A percentile compares a stretch with the other conserved stretches of the same genome.
Evolutionary conservation across 768 basidiomycete species (phyloP).

Genomic region (Pluteus cervinus): DNA sequence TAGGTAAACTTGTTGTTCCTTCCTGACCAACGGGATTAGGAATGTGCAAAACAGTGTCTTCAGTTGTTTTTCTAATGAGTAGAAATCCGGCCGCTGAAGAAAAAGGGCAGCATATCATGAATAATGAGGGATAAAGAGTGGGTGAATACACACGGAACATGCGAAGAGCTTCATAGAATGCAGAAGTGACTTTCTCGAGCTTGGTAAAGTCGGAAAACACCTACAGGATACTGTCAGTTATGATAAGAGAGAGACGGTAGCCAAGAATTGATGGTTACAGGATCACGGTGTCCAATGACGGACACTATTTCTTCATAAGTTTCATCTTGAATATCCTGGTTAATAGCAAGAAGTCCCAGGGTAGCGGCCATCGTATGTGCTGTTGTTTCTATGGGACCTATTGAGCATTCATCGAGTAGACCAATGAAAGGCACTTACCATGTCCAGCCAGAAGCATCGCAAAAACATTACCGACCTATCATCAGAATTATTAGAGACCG

Average conservation of each 20-base stretch:
- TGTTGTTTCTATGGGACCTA: slow-evolving; percentile 30
- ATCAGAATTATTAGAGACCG: background rate
- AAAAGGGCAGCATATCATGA: background rate
- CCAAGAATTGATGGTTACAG: slow-evolving; percentile 20
- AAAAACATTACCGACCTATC: slow-evolving; percentile 47
- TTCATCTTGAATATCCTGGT: slow-evolving; percentile 38
- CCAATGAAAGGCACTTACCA: slow-evolving; percentile 25
- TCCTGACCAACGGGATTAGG: slow-evolving; percentile 12
- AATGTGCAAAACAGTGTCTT: slow-evolving; percentile 20
- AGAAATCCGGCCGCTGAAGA: slow-evolving; percentile 18
- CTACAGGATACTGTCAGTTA: slow-evolving; percentile 14
- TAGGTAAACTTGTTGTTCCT: slow-evolving; percentile 2
- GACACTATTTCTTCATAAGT: slow-evolving; percentile 31
- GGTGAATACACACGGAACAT: slow-evolving; percentile 27
- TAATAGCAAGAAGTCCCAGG: slow-evolving; percentile 34
- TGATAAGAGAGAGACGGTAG: no score
- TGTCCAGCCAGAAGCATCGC: slow-evolving; percentile 54
- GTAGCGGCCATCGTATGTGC: slow-evolving; percentile 37
- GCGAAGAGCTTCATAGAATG: slow-evolving; percentile 24
- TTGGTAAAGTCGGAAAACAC: slow-evolving; percentile 13
- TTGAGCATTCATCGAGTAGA: background rate
- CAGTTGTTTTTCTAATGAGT: slow-evolving; percentile 19
- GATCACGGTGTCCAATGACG: slow-evolving; percentile 28
- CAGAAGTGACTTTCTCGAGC: slow-evolving; percentile 19
- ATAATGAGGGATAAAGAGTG: background rate